phyloP scores from a whole-genome alignment of 2,329 filamentous ascomycete genomes.

The Laburnicola sp. region DNA sequence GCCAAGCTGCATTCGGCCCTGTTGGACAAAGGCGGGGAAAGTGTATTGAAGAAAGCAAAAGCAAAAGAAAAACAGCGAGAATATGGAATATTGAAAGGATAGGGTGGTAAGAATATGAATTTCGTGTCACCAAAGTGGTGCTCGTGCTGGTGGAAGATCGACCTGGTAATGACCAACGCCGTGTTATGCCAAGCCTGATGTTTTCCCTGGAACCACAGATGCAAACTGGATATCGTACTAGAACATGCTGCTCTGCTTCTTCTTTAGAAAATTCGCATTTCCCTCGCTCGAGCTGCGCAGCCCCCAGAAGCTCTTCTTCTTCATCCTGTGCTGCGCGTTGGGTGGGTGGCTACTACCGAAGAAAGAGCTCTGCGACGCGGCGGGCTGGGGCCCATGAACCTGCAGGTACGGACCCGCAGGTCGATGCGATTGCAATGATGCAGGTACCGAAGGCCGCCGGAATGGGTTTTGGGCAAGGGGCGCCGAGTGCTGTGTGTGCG shows the following conservation, averaged over 20 bases:
- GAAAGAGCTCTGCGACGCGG: conserved; percentile 40
- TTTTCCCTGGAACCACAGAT: conserved; percentile 10
- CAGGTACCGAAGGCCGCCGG: conserved; percentile 17
- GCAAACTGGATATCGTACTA: conserved; percentile 20
- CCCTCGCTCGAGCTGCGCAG: conserved; percentile 38
- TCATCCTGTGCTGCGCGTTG: conserved; percentile 31
- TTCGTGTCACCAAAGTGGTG: neutral
- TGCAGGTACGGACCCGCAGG: conserved; percentile 37
- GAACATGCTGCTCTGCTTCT: conserved; percentile 52
- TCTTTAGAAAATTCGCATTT: conserved; percentile 41
- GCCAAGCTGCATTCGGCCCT: conserved; percentile 10
- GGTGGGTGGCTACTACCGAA: conserved; percentile 39
- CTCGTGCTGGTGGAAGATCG: neutral
- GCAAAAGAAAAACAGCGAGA: neutral
- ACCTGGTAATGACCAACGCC: conserved; percentile 8
- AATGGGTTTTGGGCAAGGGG: conserved; percentile 23
- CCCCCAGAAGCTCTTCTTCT: conserved; percentile 46
- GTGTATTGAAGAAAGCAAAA: neutral
- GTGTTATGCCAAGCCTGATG: conserved; percentile 8
- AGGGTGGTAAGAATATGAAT: neutral
- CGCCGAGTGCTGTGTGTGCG: conserved; percentile 25
- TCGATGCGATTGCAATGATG: conserved; percentile 15
- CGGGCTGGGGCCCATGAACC: conserved; percentile 29
- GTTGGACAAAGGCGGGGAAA: neutral
- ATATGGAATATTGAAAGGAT: neutral